Base-by-base conservation (phyloP, 805 yeast species). In the Metschnikowia rubicola region DNA sequence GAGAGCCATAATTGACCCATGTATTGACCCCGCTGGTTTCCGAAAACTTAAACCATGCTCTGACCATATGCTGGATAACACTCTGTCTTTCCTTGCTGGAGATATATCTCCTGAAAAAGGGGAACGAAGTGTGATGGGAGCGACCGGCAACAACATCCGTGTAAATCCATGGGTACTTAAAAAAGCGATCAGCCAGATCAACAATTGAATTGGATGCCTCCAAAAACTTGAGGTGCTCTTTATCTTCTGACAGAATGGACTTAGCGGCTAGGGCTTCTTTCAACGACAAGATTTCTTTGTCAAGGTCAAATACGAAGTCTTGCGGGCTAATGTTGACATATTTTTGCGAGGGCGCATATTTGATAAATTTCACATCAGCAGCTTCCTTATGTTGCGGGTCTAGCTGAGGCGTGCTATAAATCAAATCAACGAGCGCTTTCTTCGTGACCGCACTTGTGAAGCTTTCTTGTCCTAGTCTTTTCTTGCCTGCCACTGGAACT, bases 81-180 rank as follows among this genome's bases (percentile, higher is more conserved):
- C 68, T 59, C 44, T 67, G 73, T 34, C 71, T 59, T 53, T 70
- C 74, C 28, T 68, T 53, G 40, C 62, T 62, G 12, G 64, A 47
- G n/a, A 67, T 63, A 48, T 51, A 68, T 37, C 73, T 50, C 49
- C 62, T 65, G 61, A 70, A 70, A 48, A 65, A 70, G 2, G 73
- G 73, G 43, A 63, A 66, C 13, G 70, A 64, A 26, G 67, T 34
- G 36, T 57, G 61, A 46, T 57, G 61, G 11, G 68, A 58, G 37
- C 63, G 60, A 3, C 74, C 73, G 13, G 62, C 62, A 11, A 65
- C 55, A 8, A 69, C 52, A 53, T 69, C 74, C 38, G 69, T 53
- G 38, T 57, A 54, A 30, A 69, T 68, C 74, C 74, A 69, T 8
- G 74, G 72, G 49, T 69, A 69, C 48, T 69, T 67, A 60, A 69